phyloP scores from a whole-genome alignment of 1,284 basidiomycete species.

The Caloboletus firmus region DNA sequence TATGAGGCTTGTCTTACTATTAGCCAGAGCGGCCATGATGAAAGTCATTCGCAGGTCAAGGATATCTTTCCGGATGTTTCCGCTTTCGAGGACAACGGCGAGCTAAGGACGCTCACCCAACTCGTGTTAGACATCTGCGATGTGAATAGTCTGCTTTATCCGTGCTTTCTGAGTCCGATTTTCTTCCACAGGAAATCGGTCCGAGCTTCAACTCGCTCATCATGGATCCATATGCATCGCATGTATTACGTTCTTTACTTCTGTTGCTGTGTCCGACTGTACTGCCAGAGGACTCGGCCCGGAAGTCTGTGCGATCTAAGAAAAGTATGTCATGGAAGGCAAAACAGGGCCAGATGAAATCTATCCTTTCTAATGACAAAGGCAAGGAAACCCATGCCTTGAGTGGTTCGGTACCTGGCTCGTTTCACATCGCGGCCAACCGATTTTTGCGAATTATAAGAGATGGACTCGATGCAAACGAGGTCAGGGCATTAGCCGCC shows the following conservation, averaged over 20 bases:
- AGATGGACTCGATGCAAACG: conserved; percentile 62
- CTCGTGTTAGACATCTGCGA: conserved; percentile 66
- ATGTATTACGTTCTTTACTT: conserved; percentile 79
- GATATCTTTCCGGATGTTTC: conserved; percentile 59
- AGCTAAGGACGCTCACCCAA: conserved; percentile 71
- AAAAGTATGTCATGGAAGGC: conserved; percentile 77
- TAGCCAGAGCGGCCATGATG: background rate
- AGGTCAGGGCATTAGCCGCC: conserved; percentile 79
- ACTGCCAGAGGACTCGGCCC: conserved; percentile 37
- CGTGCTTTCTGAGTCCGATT: conserved; percentile 2
- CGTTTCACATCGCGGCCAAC: conserved; percentile 52
- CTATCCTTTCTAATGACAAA: conserved; percentile 57
- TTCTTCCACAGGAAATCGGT: conserved; percentile 60
- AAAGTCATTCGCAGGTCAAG: conserved; percentile 46
- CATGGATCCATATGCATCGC: conserved; percentile 84
- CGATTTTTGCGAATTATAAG: conserved; percentile 57
- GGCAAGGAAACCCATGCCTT: conserved; percentile 40
- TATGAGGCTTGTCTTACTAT: conserved; percentile 29
- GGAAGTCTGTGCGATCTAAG: conserved; percentile 62
- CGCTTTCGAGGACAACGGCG: conserved; percentile 54
- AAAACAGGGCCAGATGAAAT: conserved; percentile 72
- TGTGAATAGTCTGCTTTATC: conserved; percentile 42
- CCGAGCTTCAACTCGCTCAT: conserved; percentile 64
- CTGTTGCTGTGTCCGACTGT: conserved; percentile 67
- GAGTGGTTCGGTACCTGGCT: conserved; percentile 43